Evolutionary conservation across 2,329 filamentous ascomycete genomes (phyloP), one percentile per base, ranked within the genome.

Genomic region (Alternaria sp.): DNA sequence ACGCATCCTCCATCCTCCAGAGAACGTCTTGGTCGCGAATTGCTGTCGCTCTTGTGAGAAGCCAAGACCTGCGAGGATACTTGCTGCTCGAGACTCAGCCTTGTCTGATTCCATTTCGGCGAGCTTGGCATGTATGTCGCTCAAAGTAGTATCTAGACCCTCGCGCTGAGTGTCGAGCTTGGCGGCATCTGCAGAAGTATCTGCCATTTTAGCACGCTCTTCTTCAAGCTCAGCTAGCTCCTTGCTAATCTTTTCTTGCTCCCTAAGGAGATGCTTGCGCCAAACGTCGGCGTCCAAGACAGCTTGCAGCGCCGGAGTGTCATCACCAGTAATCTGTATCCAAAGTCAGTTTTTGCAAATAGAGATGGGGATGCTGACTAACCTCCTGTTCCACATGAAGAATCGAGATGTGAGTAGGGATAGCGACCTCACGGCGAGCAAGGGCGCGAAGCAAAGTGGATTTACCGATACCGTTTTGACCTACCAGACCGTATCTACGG

Each of bases 41-140:
- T 96, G 91, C 76, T 99, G 95, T 66, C 93, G 87, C 80, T 98
- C 95, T 20, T 92, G 80, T 0, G 95, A 98, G 86, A 99, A 99
- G 70, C 95, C 95, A 59, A 99, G 89, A 87, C 95, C 95, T 61
- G 95, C 94, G 54, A 99, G 85, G 75, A 99, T 99, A 80, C 92
- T 97, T 51, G 95, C 95, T 47, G 95, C 95, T 75, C 95, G 87
- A 65, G 95, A 91, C 76, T 99, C 95, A 59, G 95, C 95, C 82
- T 97, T 98, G 83, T 99, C 95, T 0, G 95, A 97, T 76, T 99
- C 95, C 95, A 99, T 99, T 80, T 99, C 95, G 20, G 94, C 88
- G 61, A 99, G 86, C 80, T 99, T 99, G 60, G 86, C 80, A 76
- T 99, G 93, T 51, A 99, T 89, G 75, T 99, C 95, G 68, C 91